Percentiles rank a stretch among this genome's conserved stretches.
These are phyloP conservation scores for Mucuna pruriens DNA, from an alignment of 306 rosid species.

Conservation along the genomic window DNA sequence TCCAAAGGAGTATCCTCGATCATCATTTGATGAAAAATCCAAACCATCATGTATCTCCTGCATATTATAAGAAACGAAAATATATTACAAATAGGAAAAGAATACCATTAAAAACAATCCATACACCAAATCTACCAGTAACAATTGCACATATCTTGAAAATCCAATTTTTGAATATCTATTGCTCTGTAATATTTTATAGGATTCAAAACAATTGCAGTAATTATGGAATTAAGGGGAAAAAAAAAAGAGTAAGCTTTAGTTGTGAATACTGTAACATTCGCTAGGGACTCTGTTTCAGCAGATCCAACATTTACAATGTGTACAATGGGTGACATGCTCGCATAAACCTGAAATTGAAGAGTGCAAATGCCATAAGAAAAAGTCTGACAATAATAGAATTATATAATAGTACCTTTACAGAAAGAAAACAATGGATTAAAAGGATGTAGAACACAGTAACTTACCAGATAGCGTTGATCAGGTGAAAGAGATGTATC, in stretches of 20 bases:
- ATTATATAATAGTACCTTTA: not conserved
- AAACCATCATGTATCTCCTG: slow-evolving; percentile 93
- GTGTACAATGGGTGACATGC: slow-evolving; percentile 91
- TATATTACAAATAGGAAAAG: slow-evolving; percentile 31
- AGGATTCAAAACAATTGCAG: slow-evolving; percentile 19
- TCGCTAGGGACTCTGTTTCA: slow-evolving; percentile 73
- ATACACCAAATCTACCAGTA: slow-evolving; percentile 12
- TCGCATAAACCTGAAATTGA: slow-evolving; percentile 83
- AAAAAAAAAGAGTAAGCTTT: slow-evolving; percentile 21
- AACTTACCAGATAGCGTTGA: slow-evolving; percentile 72
- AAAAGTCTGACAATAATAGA: not conserved
- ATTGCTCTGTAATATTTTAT: slow-evolving; percentile 4
- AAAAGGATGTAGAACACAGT: not conserved
- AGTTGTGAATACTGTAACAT: slow-evolving; percentile 66
- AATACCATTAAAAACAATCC: not conserved
- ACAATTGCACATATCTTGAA: slow-evolving; percentile 2
- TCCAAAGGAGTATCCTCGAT: slow-evolving; percentile 71
- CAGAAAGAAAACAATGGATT: slow-evolving; percentile 5
- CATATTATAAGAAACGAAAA: slow-evolving; percentile 40
- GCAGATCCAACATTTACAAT: slow-evolving; percentile 76
- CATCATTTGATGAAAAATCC: slow-evolving; percentile 68
- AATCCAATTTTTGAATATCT: not conserved
- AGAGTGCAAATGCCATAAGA: slow-evolving; percentile 24
- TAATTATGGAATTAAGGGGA: slow-evolving; percentile 22
- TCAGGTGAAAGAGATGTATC: slow-evolving; percentile 93